A percentile compares a stretch with the other conserved stretches of the same genome.
phyloP scores from a whole-genome alignment of 306 rosid genomes.

The Lathyrus oleraceus region DNA sequence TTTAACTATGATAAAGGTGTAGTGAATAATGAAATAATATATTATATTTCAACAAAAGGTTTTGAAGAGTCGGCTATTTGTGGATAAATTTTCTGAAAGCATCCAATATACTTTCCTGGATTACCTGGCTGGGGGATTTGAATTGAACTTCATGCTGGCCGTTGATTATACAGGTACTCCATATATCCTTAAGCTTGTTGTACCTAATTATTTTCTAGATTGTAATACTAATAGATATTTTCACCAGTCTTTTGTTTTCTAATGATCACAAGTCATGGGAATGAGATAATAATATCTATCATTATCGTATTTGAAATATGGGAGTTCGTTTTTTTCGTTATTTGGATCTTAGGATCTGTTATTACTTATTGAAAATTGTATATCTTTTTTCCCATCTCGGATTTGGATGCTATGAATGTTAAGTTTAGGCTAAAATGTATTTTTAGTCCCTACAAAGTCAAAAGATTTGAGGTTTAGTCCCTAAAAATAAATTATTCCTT shows the following conservation, averaged over 20 bases:
- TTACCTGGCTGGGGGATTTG: constrained; percentile 90
- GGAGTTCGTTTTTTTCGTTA: constrained; percentile 9
- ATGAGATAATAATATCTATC: background rate
- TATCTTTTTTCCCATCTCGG: constrained; percentile 8
- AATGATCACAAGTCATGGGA: constrained; percentile 8
- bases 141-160: constrained; percentile 95
- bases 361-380: constrained; percentile 6
- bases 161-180: constrained; percentile 85
- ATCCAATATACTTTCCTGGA: constrained; percentile 84
- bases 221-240: constrained; percentile 13
- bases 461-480: too few relatives aligned
- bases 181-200: constrained; percentile 21
- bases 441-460: too few relatives aligned
- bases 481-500: too few relatives aligned
- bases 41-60: constrained; percentile 43
- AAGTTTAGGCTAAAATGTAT: background rate
- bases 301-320: constrained; percentile 11
- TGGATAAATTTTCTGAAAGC: constrained; percentile 69
- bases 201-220: constrained; percentile 25
- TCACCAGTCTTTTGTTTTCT: constrained; percentile 5
- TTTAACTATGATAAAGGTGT: constrained; percentile 51
- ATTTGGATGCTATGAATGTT: background rate
- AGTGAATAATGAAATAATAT: too few relatives aligned
- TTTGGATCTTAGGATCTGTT: background rate
- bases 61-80: constrained; percentile 78